Evolutionary conservation across 176 grass and related monocot genomes (phyloP), one percentile per base, ranked within the genome.

Genomic region (Metroxylon sagu): DNA sequence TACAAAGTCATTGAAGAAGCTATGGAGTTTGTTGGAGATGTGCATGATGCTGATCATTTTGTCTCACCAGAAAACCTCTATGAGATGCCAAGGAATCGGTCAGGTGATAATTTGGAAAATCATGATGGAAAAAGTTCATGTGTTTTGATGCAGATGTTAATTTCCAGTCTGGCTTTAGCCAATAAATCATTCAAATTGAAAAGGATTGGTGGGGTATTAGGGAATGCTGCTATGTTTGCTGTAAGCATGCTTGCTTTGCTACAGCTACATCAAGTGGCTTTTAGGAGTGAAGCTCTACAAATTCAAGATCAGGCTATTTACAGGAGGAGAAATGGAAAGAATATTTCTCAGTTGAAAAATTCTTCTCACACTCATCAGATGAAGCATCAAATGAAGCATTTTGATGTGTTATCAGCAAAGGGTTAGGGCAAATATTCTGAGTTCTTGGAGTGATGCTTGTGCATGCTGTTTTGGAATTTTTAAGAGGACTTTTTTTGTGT

Each of bases 1-100:
- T 84, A 76, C 56, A 82, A 54, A 76, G 80, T 84, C 61, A 87
- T 95, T 29, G 86, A 90, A 52, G 90, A 95, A 52, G 83, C 85
- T 56, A 67, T 89, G 50, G 79, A 80, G 59, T 89, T 95, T 76
- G 82, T 89, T 14, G 78, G 79, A 17, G 77, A 89, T 35, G 82
- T 88, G 16, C 76, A 71, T 67, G 65, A 82, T 12, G 70, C 72
- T 25, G 64, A 62, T 55, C 18, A 50, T 62, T 95, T 81, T 61
- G 57, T 81, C 49, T 84, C 67, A 17, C 80, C 62, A 12, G 71
- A 86, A 78, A 73, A 80, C 83, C 53, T 79, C 16, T 62, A 63
- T 25, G 69, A 16, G 18, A 58, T 64, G 19, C 30, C 64, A 50
- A 75, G 69, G 48, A 53, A 39, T 68, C 76, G 50, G 19, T 65